Percentiles rank a stretch among this genome's conserved stretches.
Conservation (phyloP, 2,329 filamentous ascomycete species). For the Hansfordia pulvinata region DNA sequence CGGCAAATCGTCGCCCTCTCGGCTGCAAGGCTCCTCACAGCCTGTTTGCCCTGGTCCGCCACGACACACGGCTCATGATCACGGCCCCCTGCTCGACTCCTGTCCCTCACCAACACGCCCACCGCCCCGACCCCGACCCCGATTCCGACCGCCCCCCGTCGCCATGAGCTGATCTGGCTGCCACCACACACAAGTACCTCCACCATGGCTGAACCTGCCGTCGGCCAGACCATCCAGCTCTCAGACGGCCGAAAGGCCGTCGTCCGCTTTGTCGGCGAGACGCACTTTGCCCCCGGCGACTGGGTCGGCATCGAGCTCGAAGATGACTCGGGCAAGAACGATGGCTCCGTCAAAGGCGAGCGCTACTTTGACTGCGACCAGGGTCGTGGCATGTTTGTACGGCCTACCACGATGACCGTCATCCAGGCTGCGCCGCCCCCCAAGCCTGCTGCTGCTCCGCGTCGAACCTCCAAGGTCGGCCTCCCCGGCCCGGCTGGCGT, state of each 20-base stretch:
- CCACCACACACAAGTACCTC: slow-evolving; percentile 15
- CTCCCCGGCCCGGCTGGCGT: slow-evolving; percentile 17
- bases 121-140: too few species aligned
- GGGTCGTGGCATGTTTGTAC: slow-evolving; percentile 73
- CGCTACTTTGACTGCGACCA: slow-evolving; percentile 78
- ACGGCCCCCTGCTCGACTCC: too few species aligned
- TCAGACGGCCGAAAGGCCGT: slow-evolving; percentile 63
- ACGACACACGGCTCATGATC: too few species aligned
- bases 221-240: slow-evolving; percentile 67
- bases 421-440: slow-evolving; percentile 33
- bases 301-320: slow-evolving; percentile 88
- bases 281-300: slow-evolving; percentile 66
- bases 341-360: slow-evolving; percentile 78
- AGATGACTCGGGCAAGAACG: slow-evolving; percentile 76
- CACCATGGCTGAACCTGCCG: slow-evolving; percentile 44
- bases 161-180: not conserved
- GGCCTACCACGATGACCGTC: slow-evolving; percentile 53
- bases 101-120: too few species aligned
- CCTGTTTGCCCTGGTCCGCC: too few species aligned
- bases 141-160: too few species aligned
- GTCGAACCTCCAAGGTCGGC: too few species aligned
- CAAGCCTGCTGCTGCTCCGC: slow-evolving; percentile 24
- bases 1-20: too few species aligned
- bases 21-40: too few species aligned
- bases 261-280: slow-evolving; percentile 70